A percentile compares a stretch with the other conserved stretches of the same genome.
These are phyloP conservation scores for Ascochyta viciae-villosae DNA, from an alignment of 2,329 filamentous ascomycete genomes.

Conservation along the genomic window DNA sequence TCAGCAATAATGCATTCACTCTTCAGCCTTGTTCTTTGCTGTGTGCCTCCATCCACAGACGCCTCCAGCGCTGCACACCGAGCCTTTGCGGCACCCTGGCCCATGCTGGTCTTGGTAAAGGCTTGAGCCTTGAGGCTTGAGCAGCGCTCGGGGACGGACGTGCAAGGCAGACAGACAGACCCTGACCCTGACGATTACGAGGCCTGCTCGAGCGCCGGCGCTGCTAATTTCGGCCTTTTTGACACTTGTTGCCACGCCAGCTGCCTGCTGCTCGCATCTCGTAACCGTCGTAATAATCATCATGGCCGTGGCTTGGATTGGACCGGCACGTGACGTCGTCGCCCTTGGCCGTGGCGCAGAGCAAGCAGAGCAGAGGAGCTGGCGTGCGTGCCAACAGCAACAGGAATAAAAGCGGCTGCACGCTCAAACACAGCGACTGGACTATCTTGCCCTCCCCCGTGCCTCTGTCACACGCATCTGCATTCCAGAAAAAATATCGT, in stretches of 20 bases:
- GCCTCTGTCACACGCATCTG: slow-evolving; percentile 4
- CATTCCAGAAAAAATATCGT: slow-evolving; percentile 10
- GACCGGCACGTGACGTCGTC: slow-evolving; percentile 15
- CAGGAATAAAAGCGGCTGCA: slow-evolving; percentile 2
- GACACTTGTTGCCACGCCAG: slow-evolving; percentile 21
- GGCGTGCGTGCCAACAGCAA: neutral
- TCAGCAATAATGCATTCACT: neutral
- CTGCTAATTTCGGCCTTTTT: slow-evolving; percentile 20
- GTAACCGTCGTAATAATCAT: slow-evolving; percentile 5
- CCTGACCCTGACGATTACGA: slow-evolving; percentile 25
- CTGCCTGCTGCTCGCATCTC: slow-evolving; percentile 13
- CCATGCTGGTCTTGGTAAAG: slow-evolving; percentile 9
- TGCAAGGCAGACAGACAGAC: neutral
- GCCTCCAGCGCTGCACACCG: neutral
- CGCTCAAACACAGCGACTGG: neutral
- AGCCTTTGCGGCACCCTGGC: neutral
- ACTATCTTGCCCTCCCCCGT: neutral
- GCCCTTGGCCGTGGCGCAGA: slow-evolving; percentile 14
- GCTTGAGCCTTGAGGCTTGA: slow-evolving; percentile 1
- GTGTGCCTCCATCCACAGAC: neutral
- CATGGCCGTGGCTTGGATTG: slow-evolving; percentile 16
- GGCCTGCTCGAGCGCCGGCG: slow-evolving; percentile 17
- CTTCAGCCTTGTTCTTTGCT: neutral
- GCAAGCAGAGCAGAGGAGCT: neutral
- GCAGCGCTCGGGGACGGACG: slow-evolving; percentile 7